Base-by-base conservation (phyloP, 2,329 filamentous ascomycete species). In the Colletotrichum noveboracense region DNA sequence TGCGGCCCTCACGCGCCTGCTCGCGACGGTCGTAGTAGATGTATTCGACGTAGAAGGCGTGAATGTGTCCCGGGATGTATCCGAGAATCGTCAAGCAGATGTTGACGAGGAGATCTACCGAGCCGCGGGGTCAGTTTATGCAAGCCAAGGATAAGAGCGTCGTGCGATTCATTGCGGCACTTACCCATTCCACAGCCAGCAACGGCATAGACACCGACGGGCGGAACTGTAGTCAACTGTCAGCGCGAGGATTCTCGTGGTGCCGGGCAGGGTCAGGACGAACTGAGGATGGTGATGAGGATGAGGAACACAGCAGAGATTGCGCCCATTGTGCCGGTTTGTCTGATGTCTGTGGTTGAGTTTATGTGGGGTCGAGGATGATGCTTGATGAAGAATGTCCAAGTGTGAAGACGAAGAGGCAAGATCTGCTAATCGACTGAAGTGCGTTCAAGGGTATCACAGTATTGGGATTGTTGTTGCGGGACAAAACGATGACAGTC, bases 11-110 rank as follows among this genome's bases (percentile, higher is more conserved):
- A 61, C 88, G 85, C 3, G 89, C 88, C 82, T 93, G 90, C 79
- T 95, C 92, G 69, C 89, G 90, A 52, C 93, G 93, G 80, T 95
- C 91, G 84, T 93, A 96, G 86, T 96, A 98, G 77, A 97, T 88
- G 83, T 96, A 97, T 84, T 96, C 92, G 76, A 95, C 79, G 83
- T 96, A 97, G 84, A 96, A 96, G 58, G 94, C 94, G 82, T 96
- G 93, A 56, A 96, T 90, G 79, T 95, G 93, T 9, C 94, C 95
- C 0, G 95, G 95, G 66, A 97, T 85, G 83, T 93, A 94, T n/a
- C 92, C 92, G 26, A 94, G 88, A 32, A 94, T 79, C 0, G 93
- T 94, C 77, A 94, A 84, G 78, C 90, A 88, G 79, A 94, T 89
- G 82, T 94, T 94, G 84, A 94, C 90, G 68, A 92, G 86, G 38